Percentiles rank a stretch among this genome's conserved stretches.
These are phyloP conservation scores for Medicago ruthenica DNA, from an alignment of 306 rosid species.

Conservation along the genomic window DNA sequence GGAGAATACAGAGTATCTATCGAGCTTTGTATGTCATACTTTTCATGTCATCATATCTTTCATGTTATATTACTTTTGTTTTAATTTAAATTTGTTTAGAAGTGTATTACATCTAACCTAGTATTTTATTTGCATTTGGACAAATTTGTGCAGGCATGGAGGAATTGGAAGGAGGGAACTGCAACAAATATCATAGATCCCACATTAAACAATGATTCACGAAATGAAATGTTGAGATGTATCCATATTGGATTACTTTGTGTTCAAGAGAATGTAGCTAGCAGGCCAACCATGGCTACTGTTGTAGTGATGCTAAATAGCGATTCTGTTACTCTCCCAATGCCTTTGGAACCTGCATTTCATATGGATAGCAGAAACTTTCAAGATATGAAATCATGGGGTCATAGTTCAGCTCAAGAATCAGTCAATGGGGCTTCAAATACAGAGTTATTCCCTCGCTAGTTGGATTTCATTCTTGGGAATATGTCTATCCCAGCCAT, in stretches of 20 bases:
- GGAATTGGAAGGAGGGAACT: constrained; percentile 17
- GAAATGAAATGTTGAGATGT: constrained; percentile 24
- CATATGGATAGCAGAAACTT: not conserved
- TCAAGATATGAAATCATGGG: not conserved
- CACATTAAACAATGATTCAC: not conserved
- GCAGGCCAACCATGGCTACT: constrained; percentile 26
- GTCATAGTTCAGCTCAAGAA: constrained; percentile 4
- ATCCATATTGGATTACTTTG: constrained; percentile 32
- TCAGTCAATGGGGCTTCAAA: constrained; percentile 10
- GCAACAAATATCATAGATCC: not conserved
- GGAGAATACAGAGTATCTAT: constrained; percentile 4
- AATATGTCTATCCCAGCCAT: not conserved
- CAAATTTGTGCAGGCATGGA: constrained; percentile 15
- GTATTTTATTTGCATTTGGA: not conserved
- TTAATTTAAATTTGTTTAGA: not conserved
- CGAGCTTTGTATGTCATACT: constrained; percentile 50
- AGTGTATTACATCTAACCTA: not conserved
- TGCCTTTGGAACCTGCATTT: constrained; percentile 17
- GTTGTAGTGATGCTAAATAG: constrained; percentile 33
- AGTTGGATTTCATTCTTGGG: not conserved
- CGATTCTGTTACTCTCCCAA: not conserved
- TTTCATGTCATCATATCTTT: not conserved
- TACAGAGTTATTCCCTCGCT: constrained; percentile 13
- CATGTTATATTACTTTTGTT: not conserved
- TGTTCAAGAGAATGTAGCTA: constrained; percentile 29